Evolutionary conservation across 1,284 basidiomycete species (phyloP).

Genomic region (Phlebopus sp.): DNA sequence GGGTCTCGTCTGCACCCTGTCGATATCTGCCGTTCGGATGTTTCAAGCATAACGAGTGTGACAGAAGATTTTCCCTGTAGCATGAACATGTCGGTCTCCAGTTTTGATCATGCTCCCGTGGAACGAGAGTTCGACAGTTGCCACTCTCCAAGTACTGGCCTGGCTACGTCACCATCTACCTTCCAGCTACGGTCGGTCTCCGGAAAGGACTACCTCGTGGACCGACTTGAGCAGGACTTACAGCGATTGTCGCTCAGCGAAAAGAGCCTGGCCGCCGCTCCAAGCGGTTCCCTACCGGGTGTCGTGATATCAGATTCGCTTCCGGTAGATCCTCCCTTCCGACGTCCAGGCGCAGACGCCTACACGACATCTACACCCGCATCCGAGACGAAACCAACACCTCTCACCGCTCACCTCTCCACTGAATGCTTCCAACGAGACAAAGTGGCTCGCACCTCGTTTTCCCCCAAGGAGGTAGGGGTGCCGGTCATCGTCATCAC

Average conservation of each 20-base stretch:
- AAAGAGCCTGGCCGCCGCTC: background rate
- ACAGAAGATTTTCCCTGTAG: constrained; percentile 11
- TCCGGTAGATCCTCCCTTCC: constrained; percentile 11
- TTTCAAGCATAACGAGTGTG: constrained; percentile 6
- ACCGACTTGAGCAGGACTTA: constrained; percentile 19
- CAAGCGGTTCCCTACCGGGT: background rate
- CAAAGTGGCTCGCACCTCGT: background rate
- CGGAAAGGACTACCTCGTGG: constrained; percentile 20
- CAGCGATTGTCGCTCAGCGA: constrained; percentile 21
- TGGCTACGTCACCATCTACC: constrained; percentile 21
- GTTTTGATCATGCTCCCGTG: background rate
- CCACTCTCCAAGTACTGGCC: background rate
- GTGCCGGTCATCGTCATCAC: constrained; percentile 27
- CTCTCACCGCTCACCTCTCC: background rate
- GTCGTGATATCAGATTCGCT: constrained; percentile 2
- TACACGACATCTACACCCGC: background rate
- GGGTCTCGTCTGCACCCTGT: background rate
- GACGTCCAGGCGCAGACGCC: background rate
- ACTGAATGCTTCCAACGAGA: background rate
- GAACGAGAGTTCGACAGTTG: background rate
- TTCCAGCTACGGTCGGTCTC: constrained; percentile 25
- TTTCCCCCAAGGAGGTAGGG: constrained; percentile 1
- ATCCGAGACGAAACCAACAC: background rate
- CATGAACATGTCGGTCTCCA: constrained; percentile 12
- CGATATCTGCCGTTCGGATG: constrained; percentile 5